Conservation (phyloP, 306 rosid genomes). For the Abrus precatorius region DNA sequence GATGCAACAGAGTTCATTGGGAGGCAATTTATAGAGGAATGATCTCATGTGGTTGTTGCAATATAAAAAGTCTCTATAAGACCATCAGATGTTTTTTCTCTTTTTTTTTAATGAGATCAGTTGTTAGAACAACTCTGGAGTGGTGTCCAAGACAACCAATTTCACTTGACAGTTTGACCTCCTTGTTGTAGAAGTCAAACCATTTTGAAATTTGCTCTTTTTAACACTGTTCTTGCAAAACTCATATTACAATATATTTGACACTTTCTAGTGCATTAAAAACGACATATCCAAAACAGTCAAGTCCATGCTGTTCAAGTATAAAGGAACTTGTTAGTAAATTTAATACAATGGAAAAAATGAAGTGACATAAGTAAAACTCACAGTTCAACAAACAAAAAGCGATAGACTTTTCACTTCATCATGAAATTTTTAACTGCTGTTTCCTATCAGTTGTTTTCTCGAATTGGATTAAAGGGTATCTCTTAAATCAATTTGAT, state of each 20-base stretch:
- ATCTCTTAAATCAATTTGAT: not conserved
- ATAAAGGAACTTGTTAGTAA: not conserved
- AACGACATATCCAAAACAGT: conserved; percentile 18
- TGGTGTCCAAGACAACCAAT: conserved; percentile 73
- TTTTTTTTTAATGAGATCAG: conserved; percentile 39
- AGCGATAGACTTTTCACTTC: not conserved
- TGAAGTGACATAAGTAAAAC: conserved; percentile 7
- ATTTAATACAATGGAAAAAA: not conserved
- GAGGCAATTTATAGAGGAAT: conserved; percentile 49
- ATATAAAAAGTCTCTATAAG: not conserved
- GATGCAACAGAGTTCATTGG: conserved; percentile 12
- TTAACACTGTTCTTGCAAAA: conserved; percentile 1
- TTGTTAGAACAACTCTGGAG: conserved; percentile 72
- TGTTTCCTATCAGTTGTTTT: not conserved
- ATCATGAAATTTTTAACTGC: conserved; percentile 28
- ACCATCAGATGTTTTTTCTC: not conserved
- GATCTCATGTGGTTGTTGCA: conserved; percentile 43
- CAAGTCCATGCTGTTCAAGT: not conserved
- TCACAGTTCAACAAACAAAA: not conserved
- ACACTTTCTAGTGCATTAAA: conserved; percentile 36
- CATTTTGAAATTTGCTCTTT: conserved; percentile 13
- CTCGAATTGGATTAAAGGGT: not conserved
- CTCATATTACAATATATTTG: conserved; percentile 28
- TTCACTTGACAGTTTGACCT: conserved; percentile 54
- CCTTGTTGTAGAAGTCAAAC: conserved; percentile 64